Percentiles rank a stretch among this genome's conserved stretches.
These are phyloP conservation scores for Neoconidiobolus thromboides DNA, from an alignment of 371 early-diverging fungal species.

Conservation along the genomic window DNA sequence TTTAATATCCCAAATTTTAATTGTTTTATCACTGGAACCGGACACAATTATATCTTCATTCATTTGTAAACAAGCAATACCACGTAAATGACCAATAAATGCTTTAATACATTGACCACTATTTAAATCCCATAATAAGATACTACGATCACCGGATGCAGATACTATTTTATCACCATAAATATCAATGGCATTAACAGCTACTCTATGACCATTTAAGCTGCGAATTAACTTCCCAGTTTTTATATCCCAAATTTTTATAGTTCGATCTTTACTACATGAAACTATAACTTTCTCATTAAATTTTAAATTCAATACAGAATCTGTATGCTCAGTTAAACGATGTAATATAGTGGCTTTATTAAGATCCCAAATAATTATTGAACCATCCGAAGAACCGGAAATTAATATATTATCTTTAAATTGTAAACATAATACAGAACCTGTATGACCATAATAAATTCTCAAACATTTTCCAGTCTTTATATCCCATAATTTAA, in stretches of 20 bases:
- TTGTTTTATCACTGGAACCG: conserved; percentile 62
- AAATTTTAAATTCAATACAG: conserved; percentile 50
- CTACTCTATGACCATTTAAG: conserved; percentile 34
- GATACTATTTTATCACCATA: conserved; percentile 35
- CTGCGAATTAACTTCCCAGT: conserved; percentile 23
- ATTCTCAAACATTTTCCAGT: conserved; percentile 32
- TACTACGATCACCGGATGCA: conserved; percentile 56
- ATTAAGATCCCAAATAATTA: conserved; percentile 58
- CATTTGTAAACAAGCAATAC: conserved; percentile 69
- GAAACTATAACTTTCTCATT: conserved; percentile 40
- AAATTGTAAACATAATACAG: conserved; percentile 68
- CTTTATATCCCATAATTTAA: conserved; percentile 65
- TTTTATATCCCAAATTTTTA: conserved; percentile 53
- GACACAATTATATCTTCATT: conserved; percentile 52
- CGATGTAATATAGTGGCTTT: conserved; percentile 37
- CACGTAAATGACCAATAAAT: conserved; percentile 34
- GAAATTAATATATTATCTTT: conserved; percentile 52
- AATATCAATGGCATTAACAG: conserved; percentile 59
- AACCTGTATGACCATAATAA: conserved; percentile 51
- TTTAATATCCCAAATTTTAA: conserved; percentile 63
- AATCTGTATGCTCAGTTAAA: conserved; percentile 35
- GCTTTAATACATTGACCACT: conserved; percentile 32
- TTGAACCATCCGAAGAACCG: conserved; percentile 61
- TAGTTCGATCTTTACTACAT: conserved; percentile 73
- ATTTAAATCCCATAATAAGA: conserved; percentile 41